Percentiles rank a stretch among this genome's conserved stretches.
Evolutionary conservation across 1,139 yeast genomes (phyloP).

Genomic region (Groenewaldozyma auringiensis): DNA sequence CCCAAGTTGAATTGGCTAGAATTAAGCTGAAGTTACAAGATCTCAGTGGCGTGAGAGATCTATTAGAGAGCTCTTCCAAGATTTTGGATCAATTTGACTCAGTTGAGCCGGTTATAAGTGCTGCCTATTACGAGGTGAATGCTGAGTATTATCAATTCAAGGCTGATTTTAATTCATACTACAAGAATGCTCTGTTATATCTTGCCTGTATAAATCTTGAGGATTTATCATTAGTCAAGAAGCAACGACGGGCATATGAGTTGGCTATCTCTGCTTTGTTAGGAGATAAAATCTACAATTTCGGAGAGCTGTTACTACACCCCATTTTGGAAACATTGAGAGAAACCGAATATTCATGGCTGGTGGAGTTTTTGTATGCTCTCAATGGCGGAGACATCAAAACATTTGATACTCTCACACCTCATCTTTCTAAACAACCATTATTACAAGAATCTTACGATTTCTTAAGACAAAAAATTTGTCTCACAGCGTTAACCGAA

Average conservation of each 20-base stretch:
- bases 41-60: conserved; percentile 55
- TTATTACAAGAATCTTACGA: conserved; percentile 52
- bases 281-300: conserved; percentile 89
- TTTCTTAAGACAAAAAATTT: conserved; percentile 81
- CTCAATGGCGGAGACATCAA: conserved; percentile 73
- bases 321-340: conserved; percentile 61
- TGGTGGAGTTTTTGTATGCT: conserved; percentile 58
- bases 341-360: conserved; percentile 56
- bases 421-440: conserved; percentile 44
- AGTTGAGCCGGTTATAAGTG: conserved; percentile 63
- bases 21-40: conserved; percentile 53
- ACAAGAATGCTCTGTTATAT: conserved; percentile 56
- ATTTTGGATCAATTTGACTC: conserved; percentile 55
- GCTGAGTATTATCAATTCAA: conserved; percentile 69
- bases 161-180: conserved; percentile 73
- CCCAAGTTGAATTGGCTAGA: conserved; percentile 73
- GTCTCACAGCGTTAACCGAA: conserved; percentile 86
- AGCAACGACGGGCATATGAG: conserved; percentile 63
- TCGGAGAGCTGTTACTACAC: conserved; percentile 89
- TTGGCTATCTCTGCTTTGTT: conserved; percentile 79
- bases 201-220: conserved; percentile 52
- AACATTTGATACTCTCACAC: conserved; percentile 46
- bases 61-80: conserved; percentile 54
- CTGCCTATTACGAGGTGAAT: conserved; percentile 75
- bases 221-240: conserved; percentile 47